Evolutionary conservation across 352 stramenopile species (phyloP).

Genomic region (Hyaloperonospora brassicae): DNA sequence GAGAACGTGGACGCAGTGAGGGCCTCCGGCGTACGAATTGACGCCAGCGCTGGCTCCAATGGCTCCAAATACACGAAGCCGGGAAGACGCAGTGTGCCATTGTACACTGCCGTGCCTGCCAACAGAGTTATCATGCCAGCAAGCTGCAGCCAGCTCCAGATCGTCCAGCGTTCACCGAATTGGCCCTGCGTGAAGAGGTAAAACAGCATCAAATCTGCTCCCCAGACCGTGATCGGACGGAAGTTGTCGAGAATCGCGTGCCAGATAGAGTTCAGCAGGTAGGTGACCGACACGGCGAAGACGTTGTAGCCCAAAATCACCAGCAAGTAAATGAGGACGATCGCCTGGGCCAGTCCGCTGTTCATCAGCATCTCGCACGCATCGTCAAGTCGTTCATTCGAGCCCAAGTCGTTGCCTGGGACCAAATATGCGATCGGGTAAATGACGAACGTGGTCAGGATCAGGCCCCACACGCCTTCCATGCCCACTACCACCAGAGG

Average conservation of each 20-base stretch:
- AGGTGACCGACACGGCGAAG: constrained; percentile 94
- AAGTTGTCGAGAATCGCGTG: constrained; percentile 98
- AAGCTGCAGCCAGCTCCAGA: constrained; percentile 92
- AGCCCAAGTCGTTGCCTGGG: constrained; percentile 90
- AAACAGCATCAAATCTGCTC: constrained; percentile 92
- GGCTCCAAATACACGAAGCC: constrained; percentile 74
- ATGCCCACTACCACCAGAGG: constrained; percentile 92
- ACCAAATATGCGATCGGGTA: constrained; percentile 90
- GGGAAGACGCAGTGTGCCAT: constrained; percentile 80
- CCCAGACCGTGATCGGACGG: constrained; percentile 94
- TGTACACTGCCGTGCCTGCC: constrained; percentile 95
- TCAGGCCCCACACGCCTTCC: constrained; percentile 93
- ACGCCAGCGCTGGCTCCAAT: constrained; percentile 50
- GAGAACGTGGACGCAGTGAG: constrained; percentile 46
- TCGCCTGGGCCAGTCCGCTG: constrained; percentile 46
- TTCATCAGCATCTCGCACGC: constrained; percentile 65
- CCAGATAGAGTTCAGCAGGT: constrained; percentile 94
- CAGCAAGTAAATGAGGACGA: constrained; percentile 86
- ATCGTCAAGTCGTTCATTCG: constrained; percentile 89
- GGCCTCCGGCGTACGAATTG: constrained; percentile 57
- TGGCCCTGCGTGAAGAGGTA: constrained; percentile 87
- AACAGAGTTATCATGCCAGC: constrained; percentile 90
- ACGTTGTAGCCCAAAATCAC: constrained; percentile 95
- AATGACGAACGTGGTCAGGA: constrained; percentile 89
- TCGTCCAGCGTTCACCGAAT: constrained; percentile 93